These are phyloP conservation scores for Aurantiochytrium sp. DNA, from an alignment of 108 stramenopile genomes.

Conservation along the genomic window DNA sequence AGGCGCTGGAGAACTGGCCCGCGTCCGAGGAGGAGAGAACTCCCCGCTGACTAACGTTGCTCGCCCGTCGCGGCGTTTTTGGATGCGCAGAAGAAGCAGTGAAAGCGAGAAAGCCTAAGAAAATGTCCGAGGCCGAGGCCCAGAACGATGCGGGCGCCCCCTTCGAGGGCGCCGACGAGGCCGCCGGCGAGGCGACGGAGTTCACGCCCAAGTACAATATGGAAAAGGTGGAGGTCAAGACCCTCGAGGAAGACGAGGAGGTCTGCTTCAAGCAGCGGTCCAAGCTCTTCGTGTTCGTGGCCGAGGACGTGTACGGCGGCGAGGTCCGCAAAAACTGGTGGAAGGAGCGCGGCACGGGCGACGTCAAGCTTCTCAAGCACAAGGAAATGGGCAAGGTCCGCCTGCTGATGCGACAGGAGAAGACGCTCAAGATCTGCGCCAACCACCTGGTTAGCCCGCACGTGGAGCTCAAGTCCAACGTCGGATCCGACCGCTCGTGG, in stretches of 20 bases:
- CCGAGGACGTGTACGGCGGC: constrained; percentile 93
- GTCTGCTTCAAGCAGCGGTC: constrained; percentile 68
- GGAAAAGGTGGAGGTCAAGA: constrained; percentile 94
- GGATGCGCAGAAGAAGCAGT: too few species aligned
- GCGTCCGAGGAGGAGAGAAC: too few species aligned
- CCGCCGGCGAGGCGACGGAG: constrained; percentile 49
- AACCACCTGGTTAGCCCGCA: constrained; percentile 95
- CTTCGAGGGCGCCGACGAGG: constrained; percentile 33
- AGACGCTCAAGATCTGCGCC: constrained; percentile 97
- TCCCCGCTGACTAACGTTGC: too few species aligned
- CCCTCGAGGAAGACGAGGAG: constrained; percentile 96
- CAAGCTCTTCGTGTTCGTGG: constrained; percentile 85
- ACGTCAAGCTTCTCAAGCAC: constrained; percentile 91
- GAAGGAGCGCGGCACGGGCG: constrained; percentile 95
- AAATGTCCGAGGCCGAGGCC: constrained; percentile 29
- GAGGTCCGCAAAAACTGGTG: constrained; percentile 94
- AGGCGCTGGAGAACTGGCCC: too few species aligned
- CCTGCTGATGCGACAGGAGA: constrained; percentile 96
- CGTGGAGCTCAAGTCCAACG: constrained; percentile 89
- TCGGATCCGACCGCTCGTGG: constrained; percentile 87
- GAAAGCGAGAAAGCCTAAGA: too few species aligned
- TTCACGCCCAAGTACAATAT: constrained; percentile 75
- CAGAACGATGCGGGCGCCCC: neutral
- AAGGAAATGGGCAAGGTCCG: constrained; percentile 77
- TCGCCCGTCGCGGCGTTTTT: too few species aligned